Evolutionary conservation across 2,329 filamentous ascomycete genomes (phyloP), one percentile per base, ranked within the genome.

Genomic region (Diatrype stigma): DNA sequence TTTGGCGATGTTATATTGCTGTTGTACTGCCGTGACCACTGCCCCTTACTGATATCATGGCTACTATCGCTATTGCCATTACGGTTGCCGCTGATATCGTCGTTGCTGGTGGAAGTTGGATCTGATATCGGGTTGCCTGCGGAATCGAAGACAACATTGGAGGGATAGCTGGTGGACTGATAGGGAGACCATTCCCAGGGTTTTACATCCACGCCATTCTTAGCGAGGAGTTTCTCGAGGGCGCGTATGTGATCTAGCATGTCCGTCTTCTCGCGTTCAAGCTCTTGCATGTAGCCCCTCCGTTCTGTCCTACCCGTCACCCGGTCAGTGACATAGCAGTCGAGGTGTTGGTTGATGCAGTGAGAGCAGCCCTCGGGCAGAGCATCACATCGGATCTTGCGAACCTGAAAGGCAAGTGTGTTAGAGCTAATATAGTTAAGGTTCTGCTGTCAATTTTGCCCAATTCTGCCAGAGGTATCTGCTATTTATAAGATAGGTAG

Each of bases 321-420:
- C 60, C 90, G 85, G 68, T 96, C 90, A 51, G 90, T 96, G 49
- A 91, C 91, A 70, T 82, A 86, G 72, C 90, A 96, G 63, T 89
- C 82, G 60, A 87, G 82, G 56, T 83, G 84, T 65, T 89, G 87
- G 68, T 87, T 84, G 60, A 82, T 74, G 73, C 90, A 96, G 61
- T 89, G 87, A 55, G 88, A 89, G 72, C 90, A 96, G 56, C 89
- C 90, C 58, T 89, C 86, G 30, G 87, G 83, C 38, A 87, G 77
- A 49, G 85, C 86, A 73, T 95, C 90, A 76, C 90, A 95, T 65
- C 89, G 84, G 62, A 95, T 95, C 72, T 96, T 96, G 60, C 90
- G 84, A 51, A 90, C 78, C 87, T 52, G 48, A 45, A 55, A 56
- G 54, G 62, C 59, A 63, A 42, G 52, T 48, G 23, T 47, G 50